Base-by-base conservation (phyloP, 108 stramenopile species). In the Nitzschia palea region DNA sequence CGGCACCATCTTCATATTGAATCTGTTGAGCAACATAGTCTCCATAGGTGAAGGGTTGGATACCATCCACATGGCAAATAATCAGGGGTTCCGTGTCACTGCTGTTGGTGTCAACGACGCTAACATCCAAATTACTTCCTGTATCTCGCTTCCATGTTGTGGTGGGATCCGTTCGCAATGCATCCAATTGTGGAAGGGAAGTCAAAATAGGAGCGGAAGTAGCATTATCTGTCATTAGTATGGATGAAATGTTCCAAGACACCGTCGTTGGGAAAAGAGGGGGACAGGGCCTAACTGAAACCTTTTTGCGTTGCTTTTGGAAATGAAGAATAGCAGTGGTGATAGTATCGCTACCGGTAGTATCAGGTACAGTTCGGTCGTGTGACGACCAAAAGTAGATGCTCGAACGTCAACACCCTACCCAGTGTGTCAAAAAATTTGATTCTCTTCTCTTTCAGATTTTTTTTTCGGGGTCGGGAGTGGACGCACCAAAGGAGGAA, bases 1-100 rank as follows among this genome's bases (percentile, higher is more conserved):
- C 77, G 47, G 51, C 72, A 60, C 51, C 73, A 50, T 59, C 51
- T 77, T 76, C 78, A 76, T 70, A 60, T 34, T 74, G 10, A 6
- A 20, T 10, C 15, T 17, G n/a, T 25, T 31, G 5, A 9, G 67
- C 53, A 56, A 51, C 1, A 20, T 37, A 27, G 31, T 53, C 65
- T 0, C 52, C 65, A 9, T 18, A 12, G 20, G 65, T 56, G 32
- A 68, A 57, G 42, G 67, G 67, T 28, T 56, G n/a, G n/a, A 68
- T 37, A 2, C 27, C 25, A 29, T 22, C 36, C 27, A 68, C 55
- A 33, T 68, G 54, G 43, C 67, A 68, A 43, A 68, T 27, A 28
- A 35, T 34, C 0, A 50, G 14, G 29, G n/a, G 0, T 20, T 44
- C 42, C n/a, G n/a, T 14, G 2, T 5, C 27, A 5, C 3, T 15